Evolutionary conservation across 164 flowering plant species (phyloP), one percentile per base, ranked within the genome.

Genomic region (Nymphaea colorata): DNA sequence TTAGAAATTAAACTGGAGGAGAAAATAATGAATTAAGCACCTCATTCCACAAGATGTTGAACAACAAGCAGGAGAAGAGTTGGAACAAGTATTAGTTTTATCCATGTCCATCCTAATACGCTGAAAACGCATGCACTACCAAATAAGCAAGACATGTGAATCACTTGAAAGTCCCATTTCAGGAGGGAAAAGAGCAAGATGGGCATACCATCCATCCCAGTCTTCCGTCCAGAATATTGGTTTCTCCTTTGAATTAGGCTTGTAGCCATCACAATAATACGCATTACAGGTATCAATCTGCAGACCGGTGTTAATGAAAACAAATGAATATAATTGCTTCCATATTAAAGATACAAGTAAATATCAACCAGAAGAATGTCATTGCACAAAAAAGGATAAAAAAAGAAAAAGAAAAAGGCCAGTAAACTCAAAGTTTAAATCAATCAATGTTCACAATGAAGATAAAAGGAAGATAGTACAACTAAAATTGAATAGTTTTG

Each of bases 251-350:
- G 92, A 84, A 78, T 90, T 90, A 62, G 98, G 93, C 79, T 67
- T 82, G 72, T 80, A 90, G 69, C 87, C 89, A 79, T 91, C 99
- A 77, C 98, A 94, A 64, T 94, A 91, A 77, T 73, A 90, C 67
- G 79, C 98, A 77, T 94, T 94, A 84, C 99, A 94, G 44, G 99
- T 74, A 79, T 89, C 83, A 59, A 91, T 82, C 98, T 93, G 96
- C 41, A 10, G 72, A 70, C 43, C 36, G 36, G 36, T 25, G 36
- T 25, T 62, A 43, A 69, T 71, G 64, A 4, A 8, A 5, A 69
- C 3, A 14, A n/a, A 47, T 6, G 36, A 41, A 42, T 25, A 70
- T 36, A 67, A 4, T 15, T 16, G 10, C 42, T n/a, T 5, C 51
- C 42, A 61, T 11, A 11, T 11, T 1, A 67, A 53, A 3, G 17